Base-by-base conservation (phyloP, 78 protist species). In the Cyanophora paradoxa region DNA sequence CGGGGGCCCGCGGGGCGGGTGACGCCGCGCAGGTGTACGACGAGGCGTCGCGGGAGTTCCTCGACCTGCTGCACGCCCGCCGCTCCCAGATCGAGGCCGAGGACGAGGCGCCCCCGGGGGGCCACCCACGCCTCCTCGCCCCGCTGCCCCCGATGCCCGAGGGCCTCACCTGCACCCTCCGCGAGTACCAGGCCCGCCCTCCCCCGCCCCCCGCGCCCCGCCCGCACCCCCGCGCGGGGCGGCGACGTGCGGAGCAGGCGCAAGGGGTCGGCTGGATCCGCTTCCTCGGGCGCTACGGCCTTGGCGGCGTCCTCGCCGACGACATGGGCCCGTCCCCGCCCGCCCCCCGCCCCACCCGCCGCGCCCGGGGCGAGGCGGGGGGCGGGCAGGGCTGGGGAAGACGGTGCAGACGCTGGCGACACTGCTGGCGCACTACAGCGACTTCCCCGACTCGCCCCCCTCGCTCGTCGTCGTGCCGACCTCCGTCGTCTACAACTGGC, bases 331-430 rank as follows among this genome's bases (percentile, higher is more conserved):
- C n/a, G n/a, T n/a, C n/a, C n/a, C n/a, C n/a, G n/a, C n/a, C n/a
- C n/a, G n/a, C n/a, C n/a, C n/a, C n/a, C n/a, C n/a, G n/a, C n/a
- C n/a, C n/a, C n/a, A n/a, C n/a, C n/a, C n/a, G n/a, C n/a, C n/a
- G n/a, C n/a, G n/a, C n/a, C n/a, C n/a, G n/a, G n/a, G n/a, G n/a
- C n/a, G n/a, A n/a, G n/a, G n/a, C n/a, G n/a, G n/a, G n/a, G n/a
- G n/a, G n/a, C n/a, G n/a, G n/a, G n/a, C n/a, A n/a, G 52, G 52
- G 52, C 52, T 46, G 52, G 52, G 52, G 26, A 46, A 46, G 52
- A 46, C 52, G 14, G 52, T 46, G 14, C 52, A 17, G 61, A 8
- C 13, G 28, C 28, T 6, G 13, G 10, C 10, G 26, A 10, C 14
- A 14, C 52, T 46, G 52, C 48, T 42, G 24, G 48, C 48, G 7